Evolutionary conservation across 371 early-diverging fungal species (phyloP), one percentile per base, ranked within the genome.

Genomic region (Smittium mucronatum): DNA sequence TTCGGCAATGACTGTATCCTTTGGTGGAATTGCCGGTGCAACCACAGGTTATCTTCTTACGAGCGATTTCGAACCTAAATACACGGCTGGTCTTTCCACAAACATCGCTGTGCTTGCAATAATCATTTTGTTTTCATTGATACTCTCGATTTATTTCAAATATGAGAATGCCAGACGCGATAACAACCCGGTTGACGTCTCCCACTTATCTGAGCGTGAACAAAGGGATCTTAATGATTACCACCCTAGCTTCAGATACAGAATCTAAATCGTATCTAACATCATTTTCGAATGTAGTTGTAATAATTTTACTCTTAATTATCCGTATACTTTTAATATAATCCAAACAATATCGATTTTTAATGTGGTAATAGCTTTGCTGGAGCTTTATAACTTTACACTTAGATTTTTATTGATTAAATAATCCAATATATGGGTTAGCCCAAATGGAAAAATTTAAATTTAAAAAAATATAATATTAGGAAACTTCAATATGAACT

Each of bases 21-120:
- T 70, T 25, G 70, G 70, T 17, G 63, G 63, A 28, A 63, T 70
- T 61, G 70, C 63, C 8, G 70, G 70, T 0, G 58, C 75, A 26
- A 73, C 74, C 16, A 75, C 75, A 1, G 69, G 75, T 34, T 75
- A 79, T 47, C 71, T 79, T 26, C 78, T 77, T 31, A 71, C 74
- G 34, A 58, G 58, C 32, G 58, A 61, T 21, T 75, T 75, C 17
- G 70, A 61, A 1, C 79, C 79, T 28, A 73, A 67, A 67, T 79
- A 74, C 36, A 70, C 72, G 25, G 70, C 72, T 28, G 78, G 79
- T 29, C 74, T 78, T 30, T 69, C 78, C 2, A 73, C 71, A 31
- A 58, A 58, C 30, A 32, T 47, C 25, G 58, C 25, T 64, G 65
- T 69, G 29, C 66, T 78, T 2, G 73, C 71, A 34, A 74, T 73